Conservation (phyloP, 257 asterid species). For the Scutellaria galericulata region DNA sequence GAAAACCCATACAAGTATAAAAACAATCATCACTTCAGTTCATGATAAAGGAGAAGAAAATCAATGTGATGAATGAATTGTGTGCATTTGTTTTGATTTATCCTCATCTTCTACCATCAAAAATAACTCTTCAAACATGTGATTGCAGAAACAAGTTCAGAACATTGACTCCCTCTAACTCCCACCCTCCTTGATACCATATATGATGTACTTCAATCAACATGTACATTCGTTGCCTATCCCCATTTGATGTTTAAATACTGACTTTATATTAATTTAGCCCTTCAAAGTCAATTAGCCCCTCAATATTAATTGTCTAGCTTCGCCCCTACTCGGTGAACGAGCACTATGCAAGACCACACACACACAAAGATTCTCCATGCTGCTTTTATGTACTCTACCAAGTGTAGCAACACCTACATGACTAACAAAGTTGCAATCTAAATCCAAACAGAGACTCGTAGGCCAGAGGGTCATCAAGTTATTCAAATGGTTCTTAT, state of each 20-base stretch:
- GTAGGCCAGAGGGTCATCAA: background rate
- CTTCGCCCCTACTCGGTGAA: too few species aligned
- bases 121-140: too few species aligned
- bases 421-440: background rate
- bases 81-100: background rate
- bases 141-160: too few species aligned
- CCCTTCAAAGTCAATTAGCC: too few species aligned
- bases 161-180: background rate
- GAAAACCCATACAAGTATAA: background rate
- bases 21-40: background rate
- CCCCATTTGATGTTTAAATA: too few species aligned
- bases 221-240: background rate
- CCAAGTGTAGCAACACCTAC: too few species aligned
- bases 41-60: background rate
- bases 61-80: slow-evolving; percentile 1
- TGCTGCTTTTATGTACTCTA: too few species aligned
- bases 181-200: background rate
- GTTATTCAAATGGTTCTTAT: background rate
- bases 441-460: background rate
- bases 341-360: too few species aligned
- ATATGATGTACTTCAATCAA: background rate
- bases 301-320: too few species aligned
- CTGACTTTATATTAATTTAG: too few species aligned
- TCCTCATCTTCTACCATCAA: background rate
- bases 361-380: too few species aligned